These are phyloP conservation scores for Pichia sp. DNA, from an alignment of 1,139 yeast species.

Conservation along the genomic window DNA sequence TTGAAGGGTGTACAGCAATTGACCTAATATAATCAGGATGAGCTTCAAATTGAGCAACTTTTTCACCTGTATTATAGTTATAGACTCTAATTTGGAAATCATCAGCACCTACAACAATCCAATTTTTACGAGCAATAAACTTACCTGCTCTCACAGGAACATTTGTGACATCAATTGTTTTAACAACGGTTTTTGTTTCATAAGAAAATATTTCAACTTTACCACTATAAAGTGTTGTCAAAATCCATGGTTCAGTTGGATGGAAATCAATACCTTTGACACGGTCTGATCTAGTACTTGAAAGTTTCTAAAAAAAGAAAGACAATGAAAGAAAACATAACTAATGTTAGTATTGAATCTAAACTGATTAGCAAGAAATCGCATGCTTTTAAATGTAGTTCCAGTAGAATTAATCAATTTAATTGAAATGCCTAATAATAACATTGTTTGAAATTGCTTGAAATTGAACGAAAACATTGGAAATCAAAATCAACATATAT, in stretches of 20 bases:
- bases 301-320: constrained; percentile 46
- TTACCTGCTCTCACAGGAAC: constrained; percentile 95
- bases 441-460: neutral
- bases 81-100: constrained; percentile 90
- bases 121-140: constrained; percentile 91
- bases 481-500: neutral
- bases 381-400: neutral
- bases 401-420: neutral
- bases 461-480: neutral
- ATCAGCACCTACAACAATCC: constrained; percentile 96
- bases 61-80: constrained; percentile 93
- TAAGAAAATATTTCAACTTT: constrained; percentile 89
- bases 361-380: neutral
- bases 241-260: constrained; percentile 95
- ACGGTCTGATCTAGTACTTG: constrained; percentile 86
- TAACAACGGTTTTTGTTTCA: constrained; percentile 65
- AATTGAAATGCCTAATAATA: neutral
- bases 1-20: constrained; percentile 89
- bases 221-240: constrained; percentile 80
- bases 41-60: constrained; percentile 90
- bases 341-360: neutral
- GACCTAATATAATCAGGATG: constrained; percentile 95
- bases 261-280: constrained; percentile 98
- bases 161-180: constrained; percentile 80
- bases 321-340: neutral